Percentiles rank a stretch among this genome's conserved stretches.
phyloP scores from a whole-genome alignment of 305 asterid genomes.

The Fraxinus sp. region DNA sequence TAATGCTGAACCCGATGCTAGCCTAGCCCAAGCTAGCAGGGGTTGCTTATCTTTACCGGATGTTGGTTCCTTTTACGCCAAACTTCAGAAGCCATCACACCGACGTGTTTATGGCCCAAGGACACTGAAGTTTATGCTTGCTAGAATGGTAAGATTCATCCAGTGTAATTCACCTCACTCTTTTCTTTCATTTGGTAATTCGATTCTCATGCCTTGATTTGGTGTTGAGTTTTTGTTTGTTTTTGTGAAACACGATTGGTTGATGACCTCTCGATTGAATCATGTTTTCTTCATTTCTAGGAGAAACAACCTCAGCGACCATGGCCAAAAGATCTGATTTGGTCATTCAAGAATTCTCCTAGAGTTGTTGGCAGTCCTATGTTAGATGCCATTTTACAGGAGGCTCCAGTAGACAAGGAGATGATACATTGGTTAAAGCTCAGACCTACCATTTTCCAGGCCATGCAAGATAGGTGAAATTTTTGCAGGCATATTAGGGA shows the following conservation, averaged over 20 bases:
- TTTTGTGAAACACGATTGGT: not conserved
- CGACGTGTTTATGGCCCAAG: constrained; percentile 93
- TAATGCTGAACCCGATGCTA: constrained; percentile 74
- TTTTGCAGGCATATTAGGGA: constrained; percentile 50
- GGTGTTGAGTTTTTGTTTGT: not conserved
- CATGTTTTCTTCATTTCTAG: constrained; percentile 33
- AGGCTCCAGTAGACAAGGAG: constrained; percentile 60
- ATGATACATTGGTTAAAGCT: constrained; percentile 87
- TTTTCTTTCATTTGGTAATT: not conserved
- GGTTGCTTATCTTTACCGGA: constrained; percentile 96
- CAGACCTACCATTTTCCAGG: constrained; percentile 73
- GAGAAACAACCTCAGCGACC: constrained; percentile 88
- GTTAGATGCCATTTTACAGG: constrained; percentile 72
- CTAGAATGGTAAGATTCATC: constrained; percentile 73
- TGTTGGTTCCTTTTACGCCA: constrained; percentile 86
- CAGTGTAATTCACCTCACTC: not conserved
- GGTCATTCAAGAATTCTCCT: constrained; percentile 73
- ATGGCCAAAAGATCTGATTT: constrained; percentile 90
- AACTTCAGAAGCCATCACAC: constrained; percentile 86
- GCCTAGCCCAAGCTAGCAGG: constrained; percentile 72
- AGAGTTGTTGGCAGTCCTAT: constrained; percentile 83
- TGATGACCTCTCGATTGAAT: not conserved
- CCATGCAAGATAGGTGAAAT: constrained; percentile 80
- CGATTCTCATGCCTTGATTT: not conserved
- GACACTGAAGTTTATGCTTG: constrained; percentile 80